phyloP scores from a whole-genome alignment of 441 rosid species.

The Pelargonium fulgidum region DNA sequence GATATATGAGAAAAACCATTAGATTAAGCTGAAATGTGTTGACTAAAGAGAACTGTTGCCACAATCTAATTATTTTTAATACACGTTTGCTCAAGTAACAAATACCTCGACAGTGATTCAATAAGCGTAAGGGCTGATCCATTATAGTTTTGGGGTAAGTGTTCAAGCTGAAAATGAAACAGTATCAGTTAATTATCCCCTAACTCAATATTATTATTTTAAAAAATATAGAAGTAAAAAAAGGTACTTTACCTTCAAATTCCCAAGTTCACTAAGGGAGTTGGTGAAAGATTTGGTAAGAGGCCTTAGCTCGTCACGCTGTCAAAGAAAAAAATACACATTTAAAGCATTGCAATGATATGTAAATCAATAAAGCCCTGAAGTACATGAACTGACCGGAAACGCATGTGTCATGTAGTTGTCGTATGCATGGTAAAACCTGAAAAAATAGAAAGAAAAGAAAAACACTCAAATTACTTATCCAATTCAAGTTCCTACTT shows the following conservation, averaged over 20 bases:
- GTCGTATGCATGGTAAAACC: constrained; percentile 93
- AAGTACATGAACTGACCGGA: constrained; percentile 50
- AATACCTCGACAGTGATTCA: constrained; percentile 83
- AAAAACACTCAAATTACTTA: background rate
- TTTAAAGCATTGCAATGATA: background rate
- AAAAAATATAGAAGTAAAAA: background rate
- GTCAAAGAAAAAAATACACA: constrained; percentile 25
- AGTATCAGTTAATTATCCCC: background rate
- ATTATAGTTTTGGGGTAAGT: constrained; percentile 68
- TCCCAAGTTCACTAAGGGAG: constrained; percentile 93
- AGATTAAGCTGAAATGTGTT: background rate
- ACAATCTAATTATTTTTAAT: background rate
- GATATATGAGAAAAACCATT: background rate
- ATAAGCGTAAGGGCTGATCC: constrained; percentile 88
- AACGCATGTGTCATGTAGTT: constrained; percentile 87
- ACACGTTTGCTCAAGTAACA: constrained; percentile 12
- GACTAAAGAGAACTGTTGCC: background rate
- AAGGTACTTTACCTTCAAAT: constrained; percentile 51
- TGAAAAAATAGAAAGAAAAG: constrained; percentile 24
- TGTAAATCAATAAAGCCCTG: constrained; percentile 7
- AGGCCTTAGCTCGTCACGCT: constrained; percentile 96
- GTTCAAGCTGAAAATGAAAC: constrained; percentile 64
- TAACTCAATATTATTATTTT: background rate
- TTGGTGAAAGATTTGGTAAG: constrained; percentile 72
- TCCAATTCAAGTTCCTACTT: background rate